These are phyloP conservation scores for Lonicera japonica DNA, from an alignment of 129 eudicot genomes.

Conservation along the genomic window DNA sequence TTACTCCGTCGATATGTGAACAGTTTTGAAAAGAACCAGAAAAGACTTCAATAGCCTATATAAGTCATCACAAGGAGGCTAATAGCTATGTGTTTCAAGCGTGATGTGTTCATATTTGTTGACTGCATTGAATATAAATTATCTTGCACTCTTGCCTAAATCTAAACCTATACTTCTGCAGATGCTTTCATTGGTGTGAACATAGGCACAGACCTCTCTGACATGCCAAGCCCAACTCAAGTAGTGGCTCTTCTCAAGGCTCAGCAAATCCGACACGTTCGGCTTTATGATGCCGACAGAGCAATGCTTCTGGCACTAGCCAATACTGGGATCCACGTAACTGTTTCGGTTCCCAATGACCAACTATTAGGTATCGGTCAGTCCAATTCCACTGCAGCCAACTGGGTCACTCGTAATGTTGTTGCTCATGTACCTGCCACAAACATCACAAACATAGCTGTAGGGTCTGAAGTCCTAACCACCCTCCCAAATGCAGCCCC, in stretches of 20 bases:
- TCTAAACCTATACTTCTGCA: too few relatives aligned
- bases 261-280: slow-evolving; percentile 42
- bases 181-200: slow-evolving; percentile 51
- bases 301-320: slow-evolving; percentile 58
- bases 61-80: too few relatives aligned
- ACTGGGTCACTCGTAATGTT: slow-evolving; percentile 47
- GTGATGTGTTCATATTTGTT: too few relatives aligned
- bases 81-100: too few relatives aligned
- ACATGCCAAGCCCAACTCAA: slow-evolving; percentile 51
- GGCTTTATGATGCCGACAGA: slow-evolving; percentile 42
- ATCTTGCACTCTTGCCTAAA: too few relatives aligned
- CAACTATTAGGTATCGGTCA: slow-evolving; percentile 52
- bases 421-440: slow-evolving; percentile 51
- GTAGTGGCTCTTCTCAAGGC: slow-evolving; percentile 56
- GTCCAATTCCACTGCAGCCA: slow-evolving; percentile 52
- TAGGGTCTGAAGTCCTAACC: slow-evolving; percentile 53
- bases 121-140: too few relatives aligned
- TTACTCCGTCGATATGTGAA: too few relatives aligned
- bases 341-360: slow-evolving; percentile 48
- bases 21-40: too few relatives aligned
- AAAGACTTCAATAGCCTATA: too few relatives aligned
- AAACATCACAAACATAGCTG: slow-evolving; percentile 43
- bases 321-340: slow-evolving; percentile 38
- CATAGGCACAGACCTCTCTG: slow-evolving; percentile 42
- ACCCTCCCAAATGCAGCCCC: slow-evolving; percentile 55